Evolutionary conservation across 169 alveolate species (phyloP).

Genomic region (Perkinsus olseni): DNA sequence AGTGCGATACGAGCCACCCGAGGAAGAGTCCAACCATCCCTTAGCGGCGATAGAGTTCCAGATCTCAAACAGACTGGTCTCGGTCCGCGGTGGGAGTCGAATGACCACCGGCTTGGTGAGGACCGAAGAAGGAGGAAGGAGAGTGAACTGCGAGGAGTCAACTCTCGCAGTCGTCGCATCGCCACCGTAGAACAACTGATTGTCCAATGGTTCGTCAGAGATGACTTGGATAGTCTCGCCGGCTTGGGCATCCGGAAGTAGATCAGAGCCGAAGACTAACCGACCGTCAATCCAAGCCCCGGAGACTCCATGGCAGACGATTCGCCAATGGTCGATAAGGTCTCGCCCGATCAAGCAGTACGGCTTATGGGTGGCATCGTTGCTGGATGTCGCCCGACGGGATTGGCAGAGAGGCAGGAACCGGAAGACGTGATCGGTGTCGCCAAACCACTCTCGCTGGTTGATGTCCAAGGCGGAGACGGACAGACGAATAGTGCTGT

Average conservation of each 20-base stretch:
- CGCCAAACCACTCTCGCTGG: neutral
- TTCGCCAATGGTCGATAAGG: neutral
- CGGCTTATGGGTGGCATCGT: neutral
- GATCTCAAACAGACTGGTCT: neutral
- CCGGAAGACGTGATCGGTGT: neutral
- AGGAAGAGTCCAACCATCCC: neutral
- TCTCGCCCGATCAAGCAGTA: neutral
- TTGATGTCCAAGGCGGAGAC: neutral
- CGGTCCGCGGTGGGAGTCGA: neutral
- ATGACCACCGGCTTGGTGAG: neutral
- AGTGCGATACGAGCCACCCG: neutral
- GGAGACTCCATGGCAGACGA: neutral
- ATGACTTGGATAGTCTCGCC: too few relatives aligned
- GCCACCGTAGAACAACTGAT: neutral
- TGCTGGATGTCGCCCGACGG: neutral
- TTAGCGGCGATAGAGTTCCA: neutral
- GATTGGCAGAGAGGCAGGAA: neutral
- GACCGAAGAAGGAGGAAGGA: neutral
- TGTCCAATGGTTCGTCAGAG: neutral
- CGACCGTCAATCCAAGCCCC: neutral
- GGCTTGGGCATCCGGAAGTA: too few relatives aligned
- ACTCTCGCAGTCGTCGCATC: neutral
- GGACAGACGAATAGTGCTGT: neutral
- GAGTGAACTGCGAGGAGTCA: neutral
- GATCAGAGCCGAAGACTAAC: neutral